A percentile compares a stretch with the other conserved stretches of the same genome.
phyloP scores from a whole-genome alignment of 2,329 filamentous ascomycete genomes.

The Lecanoromycetidae sp. region DNA sequence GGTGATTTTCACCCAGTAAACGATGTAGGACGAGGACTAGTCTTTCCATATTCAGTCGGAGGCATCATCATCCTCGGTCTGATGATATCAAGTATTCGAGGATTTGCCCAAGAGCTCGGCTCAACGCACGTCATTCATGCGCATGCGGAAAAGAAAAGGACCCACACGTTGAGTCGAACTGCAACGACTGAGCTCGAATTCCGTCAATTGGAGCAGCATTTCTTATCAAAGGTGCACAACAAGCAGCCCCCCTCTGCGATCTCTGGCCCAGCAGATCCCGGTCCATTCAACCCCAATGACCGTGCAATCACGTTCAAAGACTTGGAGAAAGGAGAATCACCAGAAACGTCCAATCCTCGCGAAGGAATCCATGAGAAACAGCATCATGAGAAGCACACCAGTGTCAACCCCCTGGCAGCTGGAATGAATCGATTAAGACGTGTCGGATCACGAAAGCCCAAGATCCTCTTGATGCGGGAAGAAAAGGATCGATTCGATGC shows the following conservation, averaged over 20 bases:
- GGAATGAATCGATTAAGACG: slow-evolving; percentile 8
- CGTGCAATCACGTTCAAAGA: too few relatives aligned
- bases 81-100: slow-evolving; percentile 68
- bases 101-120: slow-evolving; percentile 47
- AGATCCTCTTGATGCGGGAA: slow-evolving; percentile 46
- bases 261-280: too few relatives aligned
- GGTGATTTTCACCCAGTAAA: slow-evolving; percentile 48
- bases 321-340: too few relatives aligned
- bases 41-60: slow-evolving; percentile 67
- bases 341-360: too few relatives aligned
- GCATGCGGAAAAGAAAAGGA: slow-evolving; percentile 44
- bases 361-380: not conserved
- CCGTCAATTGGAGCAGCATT: slow-evolving; percentile 21
- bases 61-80: slow-evolving; percentile 78
- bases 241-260: slow-evolving; percentile 11
- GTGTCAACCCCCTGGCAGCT: not conserved
- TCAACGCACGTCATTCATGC: slow-evolving; percentile 50
- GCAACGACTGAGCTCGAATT: slow-evolving; percentile 30
- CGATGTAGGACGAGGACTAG: slow-evolving; percentile 51
- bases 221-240: not conserved
- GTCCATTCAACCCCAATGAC: too few relatives aligned
- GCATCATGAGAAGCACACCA: not conserved
- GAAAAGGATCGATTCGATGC: slow-evolving; percentile 60
- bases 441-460: slow-evolving; percentile 26
- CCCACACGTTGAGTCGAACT: slow-evolving; percentile 42